Conservation (phyloP, 2,329 filamentous ascomycete species). For the Colletotrichum graminicola region DNA sequence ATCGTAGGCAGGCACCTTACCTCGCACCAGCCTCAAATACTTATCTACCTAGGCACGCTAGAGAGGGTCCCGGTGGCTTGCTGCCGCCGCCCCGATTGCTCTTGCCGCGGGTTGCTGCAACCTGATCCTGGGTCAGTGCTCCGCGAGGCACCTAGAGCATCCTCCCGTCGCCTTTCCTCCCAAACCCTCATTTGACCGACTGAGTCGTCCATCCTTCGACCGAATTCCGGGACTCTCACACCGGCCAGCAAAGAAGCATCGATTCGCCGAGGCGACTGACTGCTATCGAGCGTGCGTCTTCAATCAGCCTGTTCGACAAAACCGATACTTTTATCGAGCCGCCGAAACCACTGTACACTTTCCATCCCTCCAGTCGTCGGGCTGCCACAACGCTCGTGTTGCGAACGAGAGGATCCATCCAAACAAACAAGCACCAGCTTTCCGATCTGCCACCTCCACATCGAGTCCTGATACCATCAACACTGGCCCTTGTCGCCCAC, state of each 20-base stretch:
- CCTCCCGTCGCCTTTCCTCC: constrained; percentile 39
- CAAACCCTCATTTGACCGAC: constrained; percentile 40
- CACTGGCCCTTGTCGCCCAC: constrained; percentile 34
- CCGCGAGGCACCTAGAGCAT: constrained; percentile 39
- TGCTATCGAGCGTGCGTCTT: constrained; percentile 1
- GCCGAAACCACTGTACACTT: constrained; percentile 1
- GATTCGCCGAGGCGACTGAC: constrained; percentile 23
- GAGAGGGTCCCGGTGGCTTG: constrained; percentile 27
- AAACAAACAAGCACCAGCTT: constrained; percentile 38
- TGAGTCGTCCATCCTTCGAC: constrained; percentile 37
- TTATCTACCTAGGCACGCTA: neutral
- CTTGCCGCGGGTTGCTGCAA: constrained; percentile 25
- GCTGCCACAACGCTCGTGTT: constrained; percentile 31
- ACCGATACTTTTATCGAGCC: constrained; percentile 4
- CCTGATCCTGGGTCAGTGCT: constrained; percentile 36
- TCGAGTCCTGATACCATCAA: constrained; percentile 33
- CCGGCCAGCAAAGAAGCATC: constrained; percentile 27
- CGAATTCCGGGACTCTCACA: constrained; percentile 35
- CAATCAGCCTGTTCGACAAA: constrained; percentile 18
- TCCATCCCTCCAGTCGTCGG: constrained; percentile 36
- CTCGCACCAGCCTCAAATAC: constrained; percentile 23
- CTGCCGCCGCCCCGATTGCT: constrained; percentile 29
- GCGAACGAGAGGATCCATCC: constrained; percentile 34
- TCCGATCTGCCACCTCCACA: constrained; percentile 17
- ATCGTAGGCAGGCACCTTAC: neutral